Percentiles rank a stretch among this genome's conserved stretches.
Conservation (phyloP, 176 grass and related monocot species). For the Hyparrhenia diplandra region DNA sequence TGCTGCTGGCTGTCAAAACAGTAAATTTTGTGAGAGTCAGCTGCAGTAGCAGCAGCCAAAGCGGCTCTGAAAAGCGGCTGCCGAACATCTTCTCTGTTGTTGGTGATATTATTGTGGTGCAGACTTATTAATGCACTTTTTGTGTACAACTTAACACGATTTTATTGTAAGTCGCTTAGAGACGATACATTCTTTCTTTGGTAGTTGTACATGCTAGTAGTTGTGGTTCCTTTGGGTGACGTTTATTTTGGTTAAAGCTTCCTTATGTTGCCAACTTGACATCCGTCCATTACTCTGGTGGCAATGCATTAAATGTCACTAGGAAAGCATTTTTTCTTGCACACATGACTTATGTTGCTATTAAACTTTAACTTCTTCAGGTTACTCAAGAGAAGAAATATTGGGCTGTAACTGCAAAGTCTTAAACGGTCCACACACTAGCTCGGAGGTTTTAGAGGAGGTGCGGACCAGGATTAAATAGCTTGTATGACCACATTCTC, state of each 20-base stretch:
- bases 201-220: neutral
- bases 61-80: too few relatives aligned
- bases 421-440: conserved; percentile 70
- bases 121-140: neutral
- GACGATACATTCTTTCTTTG: neutral
- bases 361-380: conserved; percentile 27
- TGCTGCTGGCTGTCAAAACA: too few relatives aligned
- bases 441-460: conserved; percentile 67
- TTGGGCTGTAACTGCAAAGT: conserved; percentile 74
- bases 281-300: neutral
- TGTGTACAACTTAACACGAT: neutral
- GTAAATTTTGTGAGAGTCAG: too few relatives aligned
- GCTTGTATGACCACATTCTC: conserved; percentile 3
- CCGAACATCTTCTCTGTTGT: too few relatives aligned
- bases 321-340: neutral
- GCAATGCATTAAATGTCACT: neutral
- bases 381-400: conserved; percentile 88
- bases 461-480: conserved; percentile 31
- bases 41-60: too few relatives aligned
- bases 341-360: neutral
- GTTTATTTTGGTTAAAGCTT: too few relatives aligned
- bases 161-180: neutral
- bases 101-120: conserved; percentile 14
- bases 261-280: neutral
- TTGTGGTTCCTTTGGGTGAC: neutral